These are phyloP conservation scores for Dothiorella sarmentorum DNA, from an alignment of 2,329 filamentous ascomycete genomes.

Conservation along the genomic window DNA sequence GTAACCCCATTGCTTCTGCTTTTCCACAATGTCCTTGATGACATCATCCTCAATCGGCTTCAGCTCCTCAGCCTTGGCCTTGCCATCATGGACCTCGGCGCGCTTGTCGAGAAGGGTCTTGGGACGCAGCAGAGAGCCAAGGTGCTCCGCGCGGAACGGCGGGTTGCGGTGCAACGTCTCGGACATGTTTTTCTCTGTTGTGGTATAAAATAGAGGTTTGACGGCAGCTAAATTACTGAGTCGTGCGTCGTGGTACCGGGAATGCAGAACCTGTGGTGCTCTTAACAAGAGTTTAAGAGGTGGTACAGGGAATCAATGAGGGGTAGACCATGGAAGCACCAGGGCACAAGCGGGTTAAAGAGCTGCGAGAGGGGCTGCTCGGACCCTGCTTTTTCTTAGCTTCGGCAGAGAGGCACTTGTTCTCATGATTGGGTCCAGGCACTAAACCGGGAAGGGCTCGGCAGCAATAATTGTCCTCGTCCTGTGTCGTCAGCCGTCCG, in stretches of 20 bases:
- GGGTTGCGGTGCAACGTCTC: conserved; percentile 39
- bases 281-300: background rate
- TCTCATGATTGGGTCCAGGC: background rate
- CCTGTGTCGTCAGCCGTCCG: background rate
- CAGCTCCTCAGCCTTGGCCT: conserved; percentile 54
- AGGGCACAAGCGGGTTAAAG: background rate
- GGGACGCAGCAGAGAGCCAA: conserved; percentile 66
- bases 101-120: conserved; percentile 57
- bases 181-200: background rate
- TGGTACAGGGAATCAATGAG: background rate
- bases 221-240: background rate
- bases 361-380: conserved; percentile 3
- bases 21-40: conserved; percentile 60
- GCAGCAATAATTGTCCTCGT: background rate
- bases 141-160: conserved; percentile 67
- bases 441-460: background rate
- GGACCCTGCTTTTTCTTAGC: conserved; percentile 1
- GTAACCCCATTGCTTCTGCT: conserved; percentile 60
- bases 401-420: background rate
- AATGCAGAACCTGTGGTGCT: background rate
- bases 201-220: background rate
- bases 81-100: conserved; percentile 51
- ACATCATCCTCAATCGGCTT: conserved; percentile 60
- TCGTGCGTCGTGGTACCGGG: background rate
- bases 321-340: background rate